Evolutionary conservation across 2,329 filamentous ascomycete species (phyloP).

Genomic region (Fusarium vanettenii): DNA sequence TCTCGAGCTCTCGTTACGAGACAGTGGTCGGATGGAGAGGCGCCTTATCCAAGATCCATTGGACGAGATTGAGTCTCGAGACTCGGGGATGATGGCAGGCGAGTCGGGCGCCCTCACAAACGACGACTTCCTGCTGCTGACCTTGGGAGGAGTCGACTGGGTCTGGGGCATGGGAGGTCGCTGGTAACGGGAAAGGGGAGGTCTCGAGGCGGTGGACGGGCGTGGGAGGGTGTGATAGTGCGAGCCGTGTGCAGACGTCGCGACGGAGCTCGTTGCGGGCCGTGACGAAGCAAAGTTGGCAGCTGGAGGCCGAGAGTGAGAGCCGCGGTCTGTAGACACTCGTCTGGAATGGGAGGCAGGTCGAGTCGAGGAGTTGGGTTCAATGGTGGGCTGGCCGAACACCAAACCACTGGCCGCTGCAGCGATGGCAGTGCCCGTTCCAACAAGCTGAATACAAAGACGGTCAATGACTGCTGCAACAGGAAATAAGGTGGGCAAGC

Average conservation of each 20-base stretch:
- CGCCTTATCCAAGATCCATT: constrained; percentile 79
- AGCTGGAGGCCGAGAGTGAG: constrained; percentile 36
- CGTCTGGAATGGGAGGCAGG: constrained; percentile 44
- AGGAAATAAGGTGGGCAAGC: constrained; percentile 32
- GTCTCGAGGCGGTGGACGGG: constrained; percentile 48
- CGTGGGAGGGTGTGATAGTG: constrained; percentile 45
- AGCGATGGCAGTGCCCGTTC: constrained; percentile 70
- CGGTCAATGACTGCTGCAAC: constrained; percentile 37
- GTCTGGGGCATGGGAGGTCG: constrained; percentile 54
- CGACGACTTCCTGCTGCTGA: constrained; percentile 56
- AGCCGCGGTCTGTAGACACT: constrained; percentile 50
- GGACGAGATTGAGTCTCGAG: constrained; percentile 69
- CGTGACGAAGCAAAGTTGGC: constrained; percentile 50
- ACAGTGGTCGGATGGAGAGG: constrained; percentile 73
- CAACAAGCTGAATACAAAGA: constrained; percentile 62
- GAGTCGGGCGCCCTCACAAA: constrained; percentile 55
- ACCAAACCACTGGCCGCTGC: constrained; percentile 69
- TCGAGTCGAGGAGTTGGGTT: constrained; percentile 50
- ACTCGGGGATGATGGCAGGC: constrained; percentile 54
- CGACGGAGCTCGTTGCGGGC: constrained; percentile 57
- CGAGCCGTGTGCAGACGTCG: constrained; percentile 46
- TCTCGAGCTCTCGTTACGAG: constrained; percentile 71
- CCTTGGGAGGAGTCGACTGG: constrained; percentile 54
- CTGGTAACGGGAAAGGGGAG: constrained; percentile 53
- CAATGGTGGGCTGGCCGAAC: constrained; percentile 65